Evolutionary conservation across 2,329 filamentous ascomycete species (phyloP).

Genomic region (Stromatinia cepivora): DNA sequence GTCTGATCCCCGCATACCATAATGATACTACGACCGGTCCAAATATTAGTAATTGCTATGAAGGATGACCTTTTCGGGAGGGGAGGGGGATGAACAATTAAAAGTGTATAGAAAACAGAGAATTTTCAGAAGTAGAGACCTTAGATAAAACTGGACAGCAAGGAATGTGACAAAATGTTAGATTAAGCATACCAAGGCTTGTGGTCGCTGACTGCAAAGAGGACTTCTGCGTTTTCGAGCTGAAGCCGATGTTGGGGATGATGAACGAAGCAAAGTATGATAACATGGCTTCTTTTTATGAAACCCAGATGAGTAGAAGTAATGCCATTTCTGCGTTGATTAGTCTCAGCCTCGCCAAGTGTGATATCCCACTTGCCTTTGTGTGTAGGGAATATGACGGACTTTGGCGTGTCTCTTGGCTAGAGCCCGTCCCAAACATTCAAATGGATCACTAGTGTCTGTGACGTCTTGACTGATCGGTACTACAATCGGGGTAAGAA

Average conservation of each 20-base stretch:
- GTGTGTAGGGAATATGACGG: constrained; percentile 71
- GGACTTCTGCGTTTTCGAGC: constrained; percentile 50
- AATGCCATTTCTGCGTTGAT: constrained; percentile 44
- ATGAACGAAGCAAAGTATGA: constrained; percentile 51
- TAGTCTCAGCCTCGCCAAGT: not conserved
- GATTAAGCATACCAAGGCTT: constrained; percentile 42
- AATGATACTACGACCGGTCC: constrained; percentile 44
- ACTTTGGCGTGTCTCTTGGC: constrained; percentile 60
- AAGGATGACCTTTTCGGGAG: not conserved
- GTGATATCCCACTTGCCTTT: constrained; percentile 42
- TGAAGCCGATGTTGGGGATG: constrained; percentile 51
- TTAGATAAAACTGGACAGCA: not conserved
- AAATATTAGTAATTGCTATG: not conserved
- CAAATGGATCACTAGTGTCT: constrained; percentile 65
- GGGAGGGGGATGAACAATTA: not conserved
- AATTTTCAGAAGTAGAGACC: not conserved
- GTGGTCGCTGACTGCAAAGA: constrained; percentile 46
- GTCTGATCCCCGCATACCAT: constrained; percentile 52
- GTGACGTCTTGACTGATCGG: constrained; percentile 47
- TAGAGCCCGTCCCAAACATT: constrained; percentile 65
- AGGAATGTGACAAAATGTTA: not conserved
- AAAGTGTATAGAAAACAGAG: not conserved
- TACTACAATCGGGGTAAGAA: constrained; percentile 58
- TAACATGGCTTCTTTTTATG: constrained; percentile 41
- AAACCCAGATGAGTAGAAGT: constrained; percentile 47